A percentile compares a stretch with the other conserved stretches of the same genome.
Evolutionary conservation across 352 stramenopile species (phyloP).

Genomic region (Aphanomyces astaci): DNA sequence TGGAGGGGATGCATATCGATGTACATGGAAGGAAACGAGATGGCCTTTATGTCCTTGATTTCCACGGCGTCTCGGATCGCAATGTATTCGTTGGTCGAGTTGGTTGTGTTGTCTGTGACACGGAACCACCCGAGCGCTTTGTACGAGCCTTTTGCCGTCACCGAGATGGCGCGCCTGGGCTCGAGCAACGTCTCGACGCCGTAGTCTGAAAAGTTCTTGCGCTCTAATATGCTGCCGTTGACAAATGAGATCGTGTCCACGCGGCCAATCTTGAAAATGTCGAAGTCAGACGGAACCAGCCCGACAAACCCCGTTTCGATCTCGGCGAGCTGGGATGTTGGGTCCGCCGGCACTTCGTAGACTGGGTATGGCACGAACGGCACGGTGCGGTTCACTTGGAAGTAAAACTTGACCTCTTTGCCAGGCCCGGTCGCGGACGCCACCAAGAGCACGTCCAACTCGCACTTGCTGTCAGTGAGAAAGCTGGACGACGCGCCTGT

Average conservation of each 20-base stretch:
- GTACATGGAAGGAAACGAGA: background rate
- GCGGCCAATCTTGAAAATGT: background rate
- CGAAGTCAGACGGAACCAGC: background rate
- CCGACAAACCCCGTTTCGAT: background rate
- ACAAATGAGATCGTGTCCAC: background rate
- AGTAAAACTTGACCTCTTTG: slow-evolving; percentile 1
- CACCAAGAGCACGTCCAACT: background rate
- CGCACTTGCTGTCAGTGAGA: background rate
- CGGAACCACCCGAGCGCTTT: background rate
- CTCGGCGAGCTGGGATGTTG: background rate
- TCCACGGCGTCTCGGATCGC: background rate
- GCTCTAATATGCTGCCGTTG: background rate
- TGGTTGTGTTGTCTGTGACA: background rate
- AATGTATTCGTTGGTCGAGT: background rate
- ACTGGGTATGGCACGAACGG: background rate
- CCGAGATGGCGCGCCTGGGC: background rate
- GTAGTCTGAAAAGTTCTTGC: slow-evolving; percentile 2
- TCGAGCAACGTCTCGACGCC: background rate
- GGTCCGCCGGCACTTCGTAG: background rate
- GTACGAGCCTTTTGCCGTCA: background rate
- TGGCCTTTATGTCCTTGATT: background rate
- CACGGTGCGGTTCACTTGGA: background rate
- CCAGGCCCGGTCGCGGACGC: background rate
- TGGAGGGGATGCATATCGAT: background rate
- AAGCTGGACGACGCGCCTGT: background rate